Conservation (phyloP, 1,284 basidiomycete genomes). For the Singerocomus inundabilis region DNA sequence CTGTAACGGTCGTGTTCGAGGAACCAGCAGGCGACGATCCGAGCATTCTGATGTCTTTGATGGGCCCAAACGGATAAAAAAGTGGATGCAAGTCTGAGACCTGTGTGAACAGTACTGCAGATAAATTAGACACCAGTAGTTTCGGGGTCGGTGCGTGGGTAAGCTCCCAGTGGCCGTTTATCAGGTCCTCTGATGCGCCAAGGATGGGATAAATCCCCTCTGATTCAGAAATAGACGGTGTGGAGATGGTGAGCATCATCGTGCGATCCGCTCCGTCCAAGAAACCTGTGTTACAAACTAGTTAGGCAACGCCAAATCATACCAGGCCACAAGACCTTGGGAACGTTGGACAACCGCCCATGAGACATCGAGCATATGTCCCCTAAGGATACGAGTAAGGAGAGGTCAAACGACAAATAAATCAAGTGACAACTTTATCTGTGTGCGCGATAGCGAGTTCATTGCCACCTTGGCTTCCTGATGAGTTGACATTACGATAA, state of each 20-base stretch:
- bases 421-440: constrained; percentile 47
- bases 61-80: constrained; percentile 66
- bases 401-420: background rate
- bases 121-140: constrained; percentile 63
- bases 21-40: constrained; percentile 33
- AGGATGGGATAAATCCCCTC: constrained; percentile 24
- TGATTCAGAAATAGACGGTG: constrained; percentile 34
- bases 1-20: constrained; percentile 46
- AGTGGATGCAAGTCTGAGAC: constrained; percentile 66
- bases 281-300: constrained; percentile 48
- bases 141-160: constrained; percentile 46
- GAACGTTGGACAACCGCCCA: constrained; percentile 83
- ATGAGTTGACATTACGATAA: constrained; percentile 72
- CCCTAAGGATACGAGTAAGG: constrained; percentile 39
- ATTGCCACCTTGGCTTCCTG: constrained; percentile 67
- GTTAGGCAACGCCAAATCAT: constrained; percentile 5
- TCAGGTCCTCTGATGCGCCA: constrained; percentile 7
- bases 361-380: constrained; percentile 70
- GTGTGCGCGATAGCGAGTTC: constrained; percentile 59
- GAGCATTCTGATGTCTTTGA: constrained; percentile 54
- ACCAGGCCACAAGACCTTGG: constrained; percentile 46
- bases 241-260: constrained; percentile 51
- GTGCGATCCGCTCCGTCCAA: constrained; percentile 74
- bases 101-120: constrained; percentile 64
- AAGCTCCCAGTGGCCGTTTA: constrained; percentile 27